Evolutionary conservation across 2,329 filamentous ascomycete species (phyloP), one percentile per base, ranked within the genome.

Genomic region (Calonectria pauciramosa): DNA sequence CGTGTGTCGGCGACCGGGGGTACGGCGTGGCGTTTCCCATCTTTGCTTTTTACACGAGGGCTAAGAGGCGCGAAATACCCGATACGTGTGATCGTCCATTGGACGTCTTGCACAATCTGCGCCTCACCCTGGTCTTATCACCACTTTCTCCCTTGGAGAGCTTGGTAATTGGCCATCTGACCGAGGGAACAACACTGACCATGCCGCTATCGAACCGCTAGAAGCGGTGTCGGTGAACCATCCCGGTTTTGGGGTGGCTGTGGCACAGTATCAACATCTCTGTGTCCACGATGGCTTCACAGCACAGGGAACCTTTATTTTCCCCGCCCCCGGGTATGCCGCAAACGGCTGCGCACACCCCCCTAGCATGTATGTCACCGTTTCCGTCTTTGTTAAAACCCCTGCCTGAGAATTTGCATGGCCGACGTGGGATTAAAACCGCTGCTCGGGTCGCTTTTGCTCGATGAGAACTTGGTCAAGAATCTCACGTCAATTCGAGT

Each of bases 141-240:
- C 80, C 68, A 80, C 67, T 81, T 69, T 74, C 60, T 76, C 68
- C 70, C 72, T 78, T 81, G 80, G 80, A 78, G 71, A 79, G 77
- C 70, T 32, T 67, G 49, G 26, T 75, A 52, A 80, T 81, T 81
- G 80, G 80, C 68, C 71, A 60, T 28, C 56, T 79, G 80, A 80
- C 79, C 75, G 80, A 81, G 73, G 71, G 73, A 78, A 64, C 75
- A 77, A 76, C 72, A 74, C 75, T 68, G 68, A 66, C 66, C 75
- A 79, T 81, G 80, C 80, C 78, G 79, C 79, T 78, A 81, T 81
- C 75, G 77, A 81, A 70, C 76, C 78, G 80, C 80, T 78, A 70
- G 75, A 74, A 79, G 79, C 80, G 79, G 80, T 81, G 80, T 81
- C 80, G 80, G 80, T 81, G 80, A 81, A 79, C 75, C 77, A 78